A percentile compares a stretch with the other conserved stretches of the same genome.
These are phyloP conservation scores for Symbiodinium natans DNA, from an alignment of 73 alveolate genomes.

Conservation along the genomic window DNA sequence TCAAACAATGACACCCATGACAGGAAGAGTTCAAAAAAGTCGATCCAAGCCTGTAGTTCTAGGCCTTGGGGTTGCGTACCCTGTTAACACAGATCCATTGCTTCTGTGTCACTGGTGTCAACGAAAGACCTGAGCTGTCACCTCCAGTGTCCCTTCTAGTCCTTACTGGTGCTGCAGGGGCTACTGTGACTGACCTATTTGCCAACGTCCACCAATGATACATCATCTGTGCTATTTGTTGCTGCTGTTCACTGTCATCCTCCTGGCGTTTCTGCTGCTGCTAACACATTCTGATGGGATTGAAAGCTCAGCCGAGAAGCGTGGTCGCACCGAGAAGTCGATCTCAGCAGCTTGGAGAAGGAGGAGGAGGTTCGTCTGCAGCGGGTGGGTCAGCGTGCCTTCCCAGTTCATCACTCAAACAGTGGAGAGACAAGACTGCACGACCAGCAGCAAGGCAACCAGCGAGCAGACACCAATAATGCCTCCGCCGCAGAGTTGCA, in stretches of 20 bases:
- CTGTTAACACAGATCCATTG: neutral
- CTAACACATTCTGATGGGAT: neutral
- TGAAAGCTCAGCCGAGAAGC: too few relatives aligned
- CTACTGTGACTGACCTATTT: neutral
- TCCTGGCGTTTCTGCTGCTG: neutral
- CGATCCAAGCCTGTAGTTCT: neutral
- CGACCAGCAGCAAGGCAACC: too few relatives aligned
- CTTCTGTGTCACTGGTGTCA: too few relatives aligned
- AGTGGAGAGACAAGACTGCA: too few relatives aligned
- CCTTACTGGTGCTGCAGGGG: too few relatives aligned
- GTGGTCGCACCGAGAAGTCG: too few relatives aligned
- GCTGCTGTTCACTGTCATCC: neutral
- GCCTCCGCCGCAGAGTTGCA: too few relatives aligned
- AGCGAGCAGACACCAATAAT: too few relatives aligned
- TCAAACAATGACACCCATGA: neutral
- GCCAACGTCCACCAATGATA: neutral
- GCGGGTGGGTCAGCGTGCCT: too few relatives aligned
- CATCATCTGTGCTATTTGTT: neutral
- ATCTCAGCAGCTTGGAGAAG: too few relatives aligned
- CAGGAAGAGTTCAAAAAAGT: neutral
- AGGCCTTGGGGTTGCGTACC: neutral
- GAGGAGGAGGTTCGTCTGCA: too few relatives aligned
- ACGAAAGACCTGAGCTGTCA: neutral
- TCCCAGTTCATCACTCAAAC: too few relatives aligned
- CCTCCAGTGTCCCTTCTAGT: neutral